Base-by-base conservation (phyloP, 371 early-diverging fungal genomes). In the Lichtheimia ramosa region DNA sequence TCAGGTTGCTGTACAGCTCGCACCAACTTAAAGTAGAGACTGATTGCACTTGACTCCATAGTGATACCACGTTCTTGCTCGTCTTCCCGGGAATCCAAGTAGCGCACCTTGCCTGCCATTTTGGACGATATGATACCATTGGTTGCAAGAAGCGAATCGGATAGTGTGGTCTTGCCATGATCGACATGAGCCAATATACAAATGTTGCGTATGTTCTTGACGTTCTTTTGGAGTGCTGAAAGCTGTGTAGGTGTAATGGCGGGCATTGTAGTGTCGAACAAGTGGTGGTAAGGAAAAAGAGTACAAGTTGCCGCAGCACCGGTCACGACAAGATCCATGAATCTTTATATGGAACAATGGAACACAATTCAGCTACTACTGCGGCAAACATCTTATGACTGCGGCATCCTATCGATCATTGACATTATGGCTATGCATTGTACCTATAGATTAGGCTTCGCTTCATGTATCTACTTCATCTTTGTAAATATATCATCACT, bases 21-120 rank as follows among this genome's bases (percentile, higher is more conserved):
- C 25, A 90, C 70, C 39, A 94, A 75, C 56, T 91, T 83, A 72
- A 96, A 95, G 65, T 90, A 92, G 5, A 99, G 82, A 34, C 93
- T 93, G 57, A 99, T 96, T 1, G 93, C 96, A 59, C 93, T 92
- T 15, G 98, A 91, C 82, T 99, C 98, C 96, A 99, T 97, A 0
- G 99, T 99, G 68, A 99, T 99, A 20, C 99, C 99, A 48, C 99
- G 88, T 70, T 94, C 89, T 75, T 99, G 99, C 74, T 99, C 99
- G 73, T 99, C 99, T 64, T 95, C 93, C 48, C 99, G 83, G 50
- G 92, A 93, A 83, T 99, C 99, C 51, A 99, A 82, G 63, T 97
- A 99, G 27, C 99, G 87, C n/a, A 98, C 89, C 65, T 97, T 96
- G 16, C 99, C 99, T 1, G 99, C 98, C 53, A 96, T 83, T 71